Evolutionary conservation across 305 asterid species (phyloP), one percentile per base, ranked within the genome.

Genomic region (Fraxinus greggii): DNA sequence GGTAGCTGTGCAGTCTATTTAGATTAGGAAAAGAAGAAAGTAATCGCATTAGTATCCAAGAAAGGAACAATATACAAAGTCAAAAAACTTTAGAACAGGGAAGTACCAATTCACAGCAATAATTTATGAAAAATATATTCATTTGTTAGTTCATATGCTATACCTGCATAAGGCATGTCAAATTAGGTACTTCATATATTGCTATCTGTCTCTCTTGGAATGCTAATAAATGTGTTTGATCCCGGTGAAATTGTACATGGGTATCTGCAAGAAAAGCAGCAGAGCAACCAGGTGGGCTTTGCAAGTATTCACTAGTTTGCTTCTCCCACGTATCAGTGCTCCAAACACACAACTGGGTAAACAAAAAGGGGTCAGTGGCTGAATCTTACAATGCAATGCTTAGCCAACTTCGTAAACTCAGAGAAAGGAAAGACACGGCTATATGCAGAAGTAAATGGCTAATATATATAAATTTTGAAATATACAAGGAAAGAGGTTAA

Each of bases 301-400:
- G 83, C 15, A 79, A 26, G 36, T 72, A 73, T 19, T 38, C 26
- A 36, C 80, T 32, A 61, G n/a, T 83, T 73, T 51, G 45, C 77
- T 79, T 79, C 38, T 83, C 83, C 86, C 86, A 83, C 7, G 56
- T 10, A 74, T 74, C 80, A 61, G 24, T 28, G 40, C 83, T 76
- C 86, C 86, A 84, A 13, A 75, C 45, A 75, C 86, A 84, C n/a
- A 84, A 35, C 86, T 84, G 78, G n/a, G 51, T 15, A 78, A 15
- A 36, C 23, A 51, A 15, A 31, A 13, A 45, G 5, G 4, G 4
- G 40, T 78, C 48, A 31, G 28, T 26, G 21, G 15, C 23, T 31
- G 40, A 48, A 29, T 26, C 32, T 54, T 26, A 7, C 13, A 54
- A 54, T 28, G 69, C 42, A 28, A 26, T 59, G 15, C 70, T 8